phyloP scores from a whole-genome alignment of 129 eudicot species.

The Saposhnikovia divaricata region DNA sequence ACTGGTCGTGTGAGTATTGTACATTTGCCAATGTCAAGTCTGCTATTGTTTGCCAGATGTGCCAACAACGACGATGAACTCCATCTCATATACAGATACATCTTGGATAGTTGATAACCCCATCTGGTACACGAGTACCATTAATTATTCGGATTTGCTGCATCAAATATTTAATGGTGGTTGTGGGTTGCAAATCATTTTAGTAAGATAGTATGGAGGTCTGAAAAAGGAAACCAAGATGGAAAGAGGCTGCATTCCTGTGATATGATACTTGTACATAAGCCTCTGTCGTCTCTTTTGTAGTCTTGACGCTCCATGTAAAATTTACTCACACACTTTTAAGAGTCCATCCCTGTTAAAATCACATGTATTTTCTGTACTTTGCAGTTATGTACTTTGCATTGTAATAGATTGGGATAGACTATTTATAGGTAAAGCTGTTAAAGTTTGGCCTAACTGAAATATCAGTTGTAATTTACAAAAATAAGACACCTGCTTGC shows the following conservation, averaged over 20 bases:
- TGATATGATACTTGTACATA: slow-evolving; percentile 5
- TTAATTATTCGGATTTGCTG: neutral
- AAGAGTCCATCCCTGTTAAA: neutral
- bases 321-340: neutral
- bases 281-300: neutral
- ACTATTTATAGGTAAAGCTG: neutral
- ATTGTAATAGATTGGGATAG: neutral
- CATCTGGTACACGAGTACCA: neutral
- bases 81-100: neutral
- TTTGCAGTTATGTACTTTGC: slow-evolving; percentile 9
- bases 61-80: slow-evolving; percentile 65
- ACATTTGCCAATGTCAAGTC: slow-evolving; percentile 76
- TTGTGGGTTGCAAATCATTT: neutral
- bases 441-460: neutral
- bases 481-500: neutral
- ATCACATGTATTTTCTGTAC: neutral
- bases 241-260: neutral
- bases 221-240: neutral
- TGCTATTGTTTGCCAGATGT: slow-evolving; percentile 65
- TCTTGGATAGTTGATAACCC: neutral
- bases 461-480: neutral
- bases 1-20: slow-evolving; percentile 91
- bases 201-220: neutral
- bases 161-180: neutral
- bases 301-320: neutral